phyloP scores from a whole-genome alignment of 805 yeast genomes.

The Debaryomyces tyrocola region DNA sequence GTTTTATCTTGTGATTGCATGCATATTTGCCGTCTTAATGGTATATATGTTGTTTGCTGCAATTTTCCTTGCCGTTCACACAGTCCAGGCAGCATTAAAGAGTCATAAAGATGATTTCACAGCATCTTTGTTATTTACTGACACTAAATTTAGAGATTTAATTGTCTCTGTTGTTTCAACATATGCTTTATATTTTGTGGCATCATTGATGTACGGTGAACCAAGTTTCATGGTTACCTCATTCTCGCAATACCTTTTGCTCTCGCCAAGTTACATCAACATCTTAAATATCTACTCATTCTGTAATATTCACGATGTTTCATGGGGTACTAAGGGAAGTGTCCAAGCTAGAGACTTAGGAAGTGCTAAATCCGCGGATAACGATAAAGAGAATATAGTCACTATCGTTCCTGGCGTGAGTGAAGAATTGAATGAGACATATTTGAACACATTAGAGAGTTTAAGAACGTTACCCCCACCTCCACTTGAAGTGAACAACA shows the following conservation, averaged over 20 bases:
- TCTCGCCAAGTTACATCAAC: slow-evolving; percentile 88
- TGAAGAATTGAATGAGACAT: slow-evolving; percentile 73
- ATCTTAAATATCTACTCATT: slow-evolving; percentile 92
- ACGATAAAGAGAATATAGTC: slow-evolving; percentile 38
- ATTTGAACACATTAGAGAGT: slow-evolving; percentile 61
- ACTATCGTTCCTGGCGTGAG: slow-evolving; percentile 64
- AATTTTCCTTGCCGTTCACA: slow-evolving; percentile 70
- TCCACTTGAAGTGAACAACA: slow-evolving; percentile 12
- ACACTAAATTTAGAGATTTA: slow-evolving; percentile 79
- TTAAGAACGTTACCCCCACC: slow-evolving; percentile 43
- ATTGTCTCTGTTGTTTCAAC: slow-evolving; percentile 85
- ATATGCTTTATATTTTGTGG: slow-evolving; percentile 73
- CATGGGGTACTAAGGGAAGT: slow-evolving; percentile 97
- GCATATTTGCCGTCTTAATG: slow-evolving; percentile 86
- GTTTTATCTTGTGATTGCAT: slow-evolving; percentile 72
- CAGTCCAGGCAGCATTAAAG: slow-evolving; percentile 58
- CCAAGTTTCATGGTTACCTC: slow-evolving; percentile 93
- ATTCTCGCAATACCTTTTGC: slow-evolving; percentile 75
- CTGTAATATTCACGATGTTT: slow-evolving; percentile 92
- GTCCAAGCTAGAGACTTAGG: slow-evolving; percentile 71
- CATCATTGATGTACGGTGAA: slow-evolving; percentile 79
- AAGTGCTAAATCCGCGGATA: slow-evolving; percentile 62
- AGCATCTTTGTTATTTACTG: slow-evolving; percentile 52
- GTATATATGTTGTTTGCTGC: slow-evolving; percentile 87
- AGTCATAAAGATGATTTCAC: slow-evolving; percentile 42